Conservation (phyloP, 441 rosid species). For the Jatropha podagrica region DNA sequence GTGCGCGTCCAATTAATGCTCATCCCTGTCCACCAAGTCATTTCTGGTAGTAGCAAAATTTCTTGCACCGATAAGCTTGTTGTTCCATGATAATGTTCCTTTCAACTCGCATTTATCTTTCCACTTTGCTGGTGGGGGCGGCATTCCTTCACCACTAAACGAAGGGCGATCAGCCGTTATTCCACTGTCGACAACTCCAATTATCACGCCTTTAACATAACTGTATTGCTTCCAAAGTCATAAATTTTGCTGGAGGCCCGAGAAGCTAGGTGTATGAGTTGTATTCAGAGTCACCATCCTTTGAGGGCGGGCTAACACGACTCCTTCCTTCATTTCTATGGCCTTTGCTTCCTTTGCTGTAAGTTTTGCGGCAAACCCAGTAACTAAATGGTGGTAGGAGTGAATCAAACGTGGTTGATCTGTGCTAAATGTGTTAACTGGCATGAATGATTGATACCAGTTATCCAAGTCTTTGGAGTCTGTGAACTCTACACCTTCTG, state of each 20-base stretch:
- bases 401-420: constrained; percentile 31
- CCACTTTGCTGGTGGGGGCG: constrained; percentile 45
- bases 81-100: constrained; percentile 21
- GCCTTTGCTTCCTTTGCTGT: constrained; percentile 38
- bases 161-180: constrained; percentile 42
- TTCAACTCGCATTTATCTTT: constrained; percentile 40
- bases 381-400: constrained; percentile 34
- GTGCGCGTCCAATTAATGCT: constrained; percentile 57
- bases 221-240: constrained; percentile 41
- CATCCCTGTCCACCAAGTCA: constrained; percentile 33
- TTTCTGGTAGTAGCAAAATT: constrained; percentile 9
- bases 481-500: constrained; percentile 21
- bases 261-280: constrained; percentile 36
- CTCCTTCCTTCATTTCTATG: constrained; percentile 36
- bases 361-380: constrained; percentile 55
- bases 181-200: constrained; percentile 42
- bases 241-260: constrained; percentile 33
- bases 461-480: constrained; percentile 21
- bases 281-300: constrained; percentile 27
- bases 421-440: constrained; percentile 20
- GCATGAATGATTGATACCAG: constrained; percentile 47
- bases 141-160: constrained; percentile 41
- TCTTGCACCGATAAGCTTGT: too few species aligned
- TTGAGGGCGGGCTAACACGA: constrained; percentile 30
- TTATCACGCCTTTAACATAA: constrained; percentile 47